A percentile compares a stretch with the other conserved stretches of the same genome.
phyloP scores from a whole-genome alignment of 768 basidiomycete species.

The Macrolepiota dolichaula region DNA sequence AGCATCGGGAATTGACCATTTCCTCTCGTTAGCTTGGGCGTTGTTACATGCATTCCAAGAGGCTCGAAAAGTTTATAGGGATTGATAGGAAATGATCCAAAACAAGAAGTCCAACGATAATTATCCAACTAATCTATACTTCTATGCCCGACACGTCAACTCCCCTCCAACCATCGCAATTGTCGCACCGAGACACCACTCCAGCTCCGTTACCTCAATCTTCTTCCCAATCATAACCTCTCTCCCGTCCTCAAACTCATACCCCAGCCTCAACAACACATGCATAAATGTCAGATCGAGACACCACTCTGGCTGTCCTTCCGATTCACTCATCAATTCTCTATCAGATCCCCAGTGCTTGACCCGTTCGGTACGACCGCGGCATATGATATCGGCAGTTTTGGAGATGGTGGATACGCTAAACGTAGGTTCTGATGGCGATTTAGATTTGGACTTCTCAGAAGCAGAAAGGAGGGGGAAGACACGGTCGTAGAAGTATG shows the following conservation, averaged over 20 bases:
- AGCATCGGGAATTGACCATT: too few relatives aligned
- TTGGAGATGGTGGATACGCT: constrained; percentile 56
- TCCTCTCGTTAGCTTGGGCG: too few relatives aligned
- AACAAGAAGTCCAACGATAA: not conserved
- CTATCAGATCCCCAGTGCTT: constrained; percentile 37
- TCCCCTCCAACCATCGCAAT: constrained; percentile 68
- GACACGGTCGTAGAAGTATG: constrained; percentile 97
- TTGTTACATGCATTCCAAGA: too few relatives aligned
- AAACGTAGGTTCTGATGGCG: constrained; percentile 22
- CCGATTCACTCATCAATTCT: constrained; percentile 55
- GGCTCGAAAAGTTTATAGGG: too few relatives aligned
- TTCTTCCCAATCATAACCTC: constrained; percentile 82
- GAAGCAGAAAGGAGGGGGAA: constrained; percentile 57
- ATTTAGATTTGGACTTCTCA: constrained; percentile 13
- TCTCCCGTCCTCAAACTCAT: constrained; percentile 75
- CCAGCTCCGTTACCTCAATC: constrained; percentile 85
- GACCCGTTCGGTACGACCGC: constrained; percentile 60
- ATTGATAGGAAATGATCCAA: not conserved
- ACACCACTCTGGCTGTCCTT: constrained; percentile 89
- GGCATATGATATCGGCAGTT: constrained; percentile 72
- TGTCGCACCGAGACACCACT: constrained; percentile 89
- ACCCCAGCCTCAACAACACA: constrained; percentile 79
- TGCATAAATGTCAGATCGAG: constrained; percentile 97
- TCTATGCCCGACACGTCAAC: constrained; percentile 46
- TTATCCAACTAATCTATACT: not conserved